Conservation (phyloP, 441 rosid species). For the Flueggea neowawraea region DNA sequence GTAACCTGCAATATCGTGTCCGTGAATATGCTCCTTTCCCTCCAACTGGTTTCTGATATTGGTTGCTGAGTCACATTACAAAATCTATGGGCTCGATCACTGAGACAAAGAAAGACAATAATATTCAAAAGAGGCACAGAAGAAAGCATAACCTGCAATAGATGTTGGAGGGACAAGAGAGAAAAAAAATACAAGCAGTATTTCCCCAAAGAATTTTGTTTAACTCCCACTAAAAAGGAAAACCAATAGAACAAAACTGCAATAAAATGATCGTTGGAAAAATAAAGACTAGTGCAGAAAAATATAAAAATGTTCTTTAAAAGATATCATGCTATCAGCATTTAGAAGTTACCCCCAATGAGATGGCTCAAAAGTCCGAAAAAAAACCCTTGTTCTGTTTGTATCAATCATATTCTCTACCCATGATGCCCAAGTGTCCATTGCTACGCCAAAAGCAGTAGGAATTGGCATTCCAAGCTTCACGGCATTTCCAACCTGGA, state of each 20-base stretch:
- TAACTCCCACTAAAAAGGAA: too few species aligned
- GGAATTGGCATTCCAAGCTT: constrained; percentile 80
- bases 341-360: constrained; percentile 62
- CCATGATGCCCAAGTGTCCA: constrained; percentile 79
- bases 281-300: too few species aligned
- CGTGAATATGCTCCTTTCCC: constrained; percentile 43
- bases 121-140: constrained; percentile 3
- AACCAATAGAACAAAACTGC: too few species aligned
- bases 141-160: not conserved
- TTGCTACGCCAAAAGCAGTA: constrained; percentile 61
- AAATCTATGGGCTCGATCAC: constrained; percentile 38
- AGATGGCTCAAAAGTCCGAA: constrained; percentile 76
- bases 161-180: too few species aligned
- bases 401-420: constrained; percentile 40
- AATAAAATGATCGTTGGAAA: not conserved
- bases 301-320: too few species aligned
- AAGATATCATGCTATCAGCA: not conserved
- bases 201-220: too few species aligned
- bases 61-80: constrained; percentile 65
- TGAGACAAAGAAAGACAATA: constrained; percentile 16
- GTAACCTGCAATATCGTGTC: constrained; percentile 45
- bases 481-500: constrained; percentile 62
- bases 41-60: constrained; percentile 36
- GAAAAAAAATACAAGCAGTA: too few species aligned
- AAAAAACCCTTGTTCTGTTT: constrained; percentile 52